Base-by-base conservation (phyloP, 139 green algal genomes). In the Eudorina sp. region DNA sequence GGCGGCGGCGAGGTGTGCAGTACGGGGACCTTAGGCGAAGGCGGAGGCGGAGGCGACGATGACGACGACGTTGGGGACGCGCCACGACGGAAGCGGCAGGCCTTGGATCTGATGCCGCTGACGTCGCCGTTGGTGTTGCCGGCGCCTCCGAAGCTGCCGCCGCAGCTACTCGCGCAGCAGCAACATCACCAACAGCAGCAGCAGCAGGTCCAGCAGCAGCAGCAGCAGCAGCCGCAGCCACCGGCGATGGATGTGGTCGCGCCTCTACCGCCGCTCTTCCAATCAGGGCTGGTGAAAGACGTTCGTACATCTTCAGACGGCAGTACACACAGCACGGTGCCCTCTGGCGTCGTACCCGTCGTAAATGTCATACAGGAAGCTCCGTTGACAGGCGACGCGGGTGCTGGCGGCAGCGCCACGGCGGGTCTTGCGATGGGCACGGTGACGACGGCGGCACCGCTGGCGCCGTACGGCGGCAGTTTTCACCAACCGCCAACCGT, bases 41-140 rank as follows among this genome's bases (percentile, higher is more conserved):
- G 19, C 45, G 73, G 27, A 27, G n/a, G 73, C 14, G 75, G 11
- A 11, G 75, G 48, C 34, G n/a, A 48, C 7, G 75, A 48, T 31
- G 75, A 36, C n/a, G 48, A 31, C 45, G 48, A 34, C 36, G 75
- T 53, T 18, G 46, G 4, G 18, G 75, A 68, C n/a, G 73, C 46
- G 25, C 73, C 45, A 8, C 45, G 73, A n/a, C 73, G 73, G n/a
- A 81, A 81, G 45, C 73, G 73, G 14, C 73, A 81, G 45, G 73
- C 73, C 4, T 29, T 81, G 11, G 73, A 81, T 29, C 8, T 81
- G 73, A 27, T 48, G n/a, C 73, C 73, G 43, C 73, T 81, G 13
- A 14, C 62, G 29, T 43, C 19, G 62, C n/a, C 62, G 62, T 6
- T n/a, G 62, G 7, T 43, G 29, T 4, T 3, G 29, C n/a, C n/a